phyloP scores from a whole-genome alignment of 495 filamentous ascomycete genomes.

The Penicillium flavigenum region DNA sequence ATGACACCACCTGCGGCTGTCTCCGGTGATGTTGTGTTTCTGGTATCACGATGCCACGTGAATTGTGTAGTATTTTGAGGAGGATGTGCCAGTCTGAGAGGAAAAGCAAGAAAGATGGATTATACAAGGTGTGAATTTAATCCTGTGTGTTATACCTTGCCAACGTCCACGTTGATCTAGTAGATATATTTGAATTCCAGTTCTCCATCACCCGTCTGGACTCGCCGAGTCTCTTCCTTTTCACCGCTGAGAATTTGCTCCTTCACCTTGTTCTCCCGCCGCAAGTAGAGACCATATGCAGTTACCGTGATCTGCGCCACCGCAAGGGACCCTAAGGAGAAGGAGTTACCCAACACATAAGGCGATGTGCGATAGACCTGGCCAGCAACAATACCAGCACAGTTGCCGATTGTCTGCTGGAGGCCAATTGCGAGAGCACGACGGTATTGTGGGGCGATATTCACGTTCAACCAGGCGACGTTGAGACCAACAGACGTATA shows the following conservation, averaged over 20 bases:
- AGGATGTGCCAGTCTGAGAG: neutral
- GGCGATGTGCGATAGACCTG: conserved; percentile 54
- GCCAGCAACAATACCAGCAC: conserved; percentile 53
- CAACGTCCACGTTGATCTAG: conserved; percentile 14
- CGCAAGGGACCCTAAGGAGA: conserved; percentile 46
- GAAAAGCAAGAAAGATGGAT: neutral
- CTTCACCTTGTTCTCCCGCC: conserved; percentile 42
- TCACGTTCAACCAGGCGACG: conserved; percentile 57
- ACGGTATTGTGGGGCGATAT: conserved; percentile 57
- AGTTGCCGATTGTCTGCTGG: conserved; percentile 59
- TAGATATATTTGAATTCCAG: conserved; percentile 53
- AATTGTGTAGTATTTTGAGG: neutral
- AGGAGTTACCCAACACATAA: conserved; percentile 51
- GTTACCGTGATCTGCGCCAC: conserved; percentile 40
- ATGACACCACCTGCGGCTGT: neutral
- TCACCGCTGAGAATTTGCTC: conserved; percentile 40
- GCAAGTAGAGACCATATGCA: conserved; percentile 42
- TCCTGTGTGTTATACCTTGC: conserved; percentile 4
- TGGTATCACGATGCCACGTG: neutral
- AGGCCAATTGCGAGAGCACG: conserved; percentile 56
- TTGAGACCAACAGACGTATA: conserved; percentile 53
- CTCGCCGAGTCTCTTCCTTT: conserved; percentile 41
- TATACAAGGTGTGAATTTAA: conserved; percentile 1
- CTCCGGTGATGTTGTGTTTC: neutral
- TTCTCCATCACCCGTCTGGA: conserved; percentile 47